These are phyloP conservation scores for Lodderomyces parapsilosis DNA, from an alignment of 1,139 yeast genomes.

Conservation along the genomic window DNA sequence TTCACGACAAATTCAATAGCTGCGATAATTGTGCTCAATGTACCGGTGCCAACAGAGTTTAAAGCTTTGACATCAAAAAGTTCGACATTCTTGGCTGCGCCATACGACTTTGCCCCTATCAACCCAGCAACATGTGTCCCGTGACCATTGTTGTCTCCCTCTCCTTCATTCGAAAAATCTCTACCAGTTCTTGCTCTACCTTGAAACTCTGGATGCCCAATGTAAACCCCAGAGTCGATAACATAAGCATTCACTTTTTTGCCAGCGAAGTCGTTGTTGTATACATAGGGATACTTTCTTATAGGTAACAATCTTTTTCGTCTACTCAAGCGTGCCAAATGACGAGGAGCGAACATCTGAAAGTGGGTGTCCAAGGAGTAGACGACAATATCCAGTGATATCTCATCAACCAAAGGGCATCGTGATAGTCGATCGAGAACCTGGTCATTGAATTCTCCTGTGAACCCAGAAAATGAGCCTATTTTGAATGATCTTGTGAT, in stretches of 20 bases:
- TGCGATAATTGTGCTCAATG: constrained; percentile 62
- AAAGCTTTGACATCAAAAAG: constrained; percentile 73
- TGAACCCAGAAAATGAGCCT: constrained; percentile 63
- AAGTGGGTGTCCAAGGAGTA: constrained; percentile 40
- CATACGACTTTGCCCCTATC: constrained; percentile 72
- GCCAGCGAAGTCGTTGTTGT: constrained; percentile 24
- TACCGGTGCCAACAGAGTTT: constrained; percentile 61
- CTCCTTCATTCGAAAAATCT: constrained; percentile 63
- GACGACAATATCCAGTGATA: constrained; percentile 57
- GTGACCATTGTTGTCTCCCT: constrained; percentile 69
- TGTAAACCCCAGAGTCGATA: constrained; percentile 71
- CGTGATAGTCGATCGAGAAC: constrained; percentile 34
- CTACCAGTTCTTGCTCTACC: constrained; percentile 58
- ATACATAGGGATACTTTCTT: constrained; percentile 24
- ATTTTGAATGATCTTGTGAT: constrained; percentile 49
- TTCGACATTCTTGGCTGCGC: constrained; percentile 71
- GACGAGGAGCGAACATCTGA: constrained; percentile 60
- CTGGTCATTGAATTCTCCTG: constrained; percentile 54
- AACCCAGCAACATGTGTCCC: constrained; percentile 91
- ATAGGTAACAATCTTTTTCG: constrained; percentile 29
- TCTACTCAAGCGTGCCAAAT: constrained; percentile 64
- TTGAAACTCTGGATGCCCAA: constrained; percentile 62
- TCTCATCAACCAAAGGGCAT: constrained; percentile 54
- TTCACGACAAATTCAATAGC: constrained; percentile 73
- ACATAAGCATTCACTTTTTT: constrained; percentile 67